Evolutionary conservation across 306 rosid genomes (phyloP), one percentile per base, ranked within the genome.

Genomic region (Malus sieversii): DNA sequence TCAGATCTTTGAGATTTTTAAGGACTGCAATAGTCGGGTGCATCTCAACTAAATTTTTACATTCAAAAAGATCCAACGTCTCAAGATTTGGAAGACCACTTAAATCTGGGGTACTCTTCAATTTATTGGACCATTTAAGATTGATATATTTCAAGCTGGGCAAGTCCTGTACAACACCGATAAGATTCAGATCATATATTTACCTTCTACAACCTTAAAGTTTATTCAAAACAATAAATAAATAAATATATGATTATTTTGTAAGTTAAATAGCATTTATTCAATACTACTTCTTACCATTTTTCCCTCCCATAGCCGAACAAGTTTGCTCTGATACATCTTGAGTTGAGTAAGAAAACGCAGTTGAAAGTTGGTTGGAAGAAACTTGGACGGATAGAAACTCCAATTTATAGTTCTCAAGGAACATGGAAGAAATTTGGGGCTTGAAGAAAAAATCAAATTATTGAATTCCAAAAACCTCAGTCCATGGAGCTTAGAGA

Each of bases 401-500:
- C 15, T 66, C 81, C 84, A 81, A 8, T 5, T 8, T 22, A 81
- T 46, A 46, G 9, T 30, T 58, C 65, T 66, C 6, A 81, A 46
- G 32, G 59, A 46, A 42, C 8, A 7, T 6, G 80, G 80, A 58
- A 81, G 71, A 35, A 15, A 44, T 53, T 71, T 23, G 11, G 66
- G 75, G 15, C 18, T 4, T 14, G 76, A 72, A 22, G 20, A 1
- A 35, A 35, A 35, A 1, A 35, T 35, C 40, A 35, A 58, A 45
- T 64, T 45, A 38, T 14, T 2, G 12, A 76, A 27, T 2, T 70
- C 22, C 19, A 81, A 15, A 19, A 69, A 8, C 25, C 29, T 66
- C 15, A 84, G 66, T 5, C 72, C 55, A 27, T 23, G n/a, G 81
- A 84, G 63, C 14, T 33, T 73, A 62, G 79, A 73, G 30, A 76